Evolutionary conservation across 768 basidiomycete genomes (phyloP), one percentile per base, ranked within the genome.

Genomic region (Termitomyces sp.): DNA sequence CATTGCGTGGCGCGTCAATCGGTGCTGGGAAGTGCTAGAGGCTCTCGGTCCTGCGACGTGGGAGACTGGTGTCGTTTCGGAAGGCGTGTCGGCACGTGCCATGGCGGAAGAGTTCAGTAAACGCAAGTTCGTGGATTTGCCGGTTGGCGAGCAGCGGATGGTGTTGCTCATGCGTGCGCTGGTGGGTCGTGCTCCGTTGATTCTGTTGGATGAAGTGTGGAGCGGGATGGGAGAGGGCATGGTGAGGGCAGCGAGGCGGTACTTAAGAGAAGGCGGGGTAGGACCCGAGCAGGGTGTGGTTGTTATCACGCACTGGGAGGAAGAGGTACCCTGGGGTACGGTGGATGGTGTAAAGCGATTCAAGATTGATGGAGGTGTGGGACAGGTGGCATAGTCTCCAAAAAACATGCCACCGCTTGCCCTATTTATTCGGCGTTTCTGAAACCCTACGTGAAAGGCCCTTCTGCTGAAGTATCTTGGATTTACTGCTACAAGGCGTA

Each of bases 121-220:
- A 16, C 68, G 70, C 12, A 64, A 67, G 2, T 97, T 98, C 65
- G 77, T 81, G 0, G 78, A 79, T 40, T 76, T 95, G 6, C 76
- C 87, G 0, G 76, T 82, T 0, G 88, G 85, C 0, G 89, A 90
- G 66, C 95, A 96, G 71, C 80, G 85, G 44, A 70, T 95, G 44
- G 83, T 93, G 19, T 73, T 98, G 37, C 77, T 98, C 42, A 85
- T 95, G 80, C 83, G 94, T 17, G 91, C 94, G 27, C 73, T 97
- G 34, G 92, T 95, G 9, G 81, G 81, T 14, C 73, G 77, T 14
- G 89, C 91, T 3, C 80, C 79, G 54, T 67, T 99, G 34, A 76
- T 98, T 7, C 75, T 98, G 10, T 72, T 98, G 40, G 96, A 99
- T 65, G 96, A 99, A 67, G 90, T 87, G 9, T 94, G 91, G 83